Evolutionary conservation across 2,329 filamentous ascomycete species (phyloP), one percentile per base, ranked within the genome.

Genomic region (Leptosphaerulina australis): DNA sequence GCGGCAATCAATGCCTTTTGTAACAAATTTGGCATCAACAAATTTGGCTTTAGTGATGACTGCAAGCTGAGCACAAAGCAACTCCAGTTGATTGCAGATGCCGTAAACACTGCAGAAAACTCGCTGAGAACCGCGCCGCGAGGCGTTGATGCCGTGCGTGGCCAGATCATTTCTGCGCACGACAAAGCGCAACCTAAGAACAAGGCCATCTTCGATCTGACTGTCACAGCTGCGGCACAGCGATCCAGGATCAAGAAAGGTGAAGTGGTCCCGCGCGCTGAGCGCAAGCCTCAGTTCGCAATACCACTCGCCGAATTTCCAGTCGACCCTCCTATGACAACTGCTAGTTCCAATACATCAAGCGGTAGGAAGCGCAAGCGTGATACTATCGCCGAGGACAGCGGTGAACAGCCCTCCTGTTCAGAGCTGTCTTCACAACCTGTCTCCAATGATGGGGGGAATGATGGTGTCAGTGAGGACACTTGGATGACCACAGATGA

Each of bases 81-180:
- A 10, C 14, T 53, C 18, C 38, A 52, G 12, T 2, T 3, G 2
- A 51, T 59, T 15, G 49, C 50, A 1, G 36, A 44, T 6, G 33
- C 30, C 1, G 50, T 56, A 3, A 59, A 54, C 8, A 29, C 17
- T 2, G 44, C 10, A 8, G n/a, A 22, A 10, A 31, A 40, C 4
- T 9, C 53, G 11, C 18, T 15, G 31, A 34, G 48, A 5, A 8
- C 12, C 3, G 25, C n/a, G 8, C 30, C 48, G 8, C 35, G 48
- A 3, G 30, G 41, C 9, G 26, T 45, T 2, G 56, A 59, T 7
- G 47, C 56, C 10, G 41, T 56, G 1, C 50, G 56, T 2, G 43
- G 53, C 2, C 50, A 59, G 38, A 55, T 59, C 15, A 17, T 18
- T 5, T 45, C 53, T 3, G 48, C 56, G 7, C 53, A 55, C 28